Evolutionary conservation across 2,329 filamentous ascomycete species (phyloP).

Genomic region (Ophiocordyceps unilateralis): DNA sequence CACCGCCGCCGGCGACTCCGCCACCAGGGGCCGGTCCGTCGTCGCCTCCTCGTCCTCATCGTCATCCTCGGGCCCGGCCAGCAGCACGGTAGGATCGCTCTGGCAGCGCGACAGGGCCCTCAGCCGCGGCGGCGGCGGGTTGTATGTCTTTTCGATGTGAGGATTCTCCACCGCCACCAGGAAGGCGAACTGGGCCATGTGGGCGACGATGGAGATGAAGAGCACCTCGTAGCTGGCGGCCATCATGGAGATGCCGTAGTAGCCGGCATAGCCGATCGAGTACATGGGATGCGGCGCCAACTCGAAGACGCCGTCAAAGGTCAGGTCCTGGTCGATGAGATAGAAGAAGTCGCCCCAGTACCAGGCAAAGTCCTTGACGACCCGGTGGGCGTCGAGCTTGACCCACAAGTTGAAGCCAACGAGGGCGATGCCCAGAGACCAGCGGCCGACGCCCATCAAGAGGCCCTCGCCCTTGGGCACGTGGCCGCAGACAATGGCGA

Average conservation of each 20-base stretch:
- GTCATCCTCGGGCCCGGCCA: constrained; percentile 8
- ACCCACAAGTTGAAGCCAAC: constrained; percentile 97
- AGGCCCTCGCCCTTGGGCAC: constrained; percentile 56
- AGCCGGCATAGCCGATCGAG: constrained; percentile 92
- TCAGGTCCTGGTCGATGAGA: constrained; percentile 91
- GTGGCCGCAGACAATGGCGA: constrained; percentile 74
- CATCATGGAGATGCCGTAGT: constrained; percentile 97
- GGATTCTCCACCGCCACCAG: constrained; percentile 85
- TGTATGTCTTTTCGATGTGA: constrained; percentile 96
- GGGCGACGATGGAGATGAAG: constrained; percentile 89
- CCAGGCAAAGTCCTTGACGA: constrained; percentile 98
- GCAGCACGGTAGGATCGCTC: constrained; percentile 11
- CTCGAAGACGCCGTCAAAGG: constrained; percentile 96
- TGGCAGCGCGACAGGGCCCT: constrained; percentile 20
- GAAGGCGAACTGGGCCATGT: constrained; percentile 88
- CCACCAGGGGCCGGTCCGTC: not conserved
- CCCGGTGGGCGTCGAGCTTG: constrained; percentile 90
- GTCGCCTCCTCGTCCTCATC: not conserved
- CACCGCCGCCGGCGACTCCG: constrained; percentile 41
- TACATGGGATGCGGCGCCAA: constrained; percentile 99
- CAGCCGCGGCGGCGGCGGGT: constrained; percentile 63
- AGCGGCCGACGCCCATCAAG: constrained; percentile 54
- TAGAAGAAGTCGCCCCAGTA: constrained; percentile 99
- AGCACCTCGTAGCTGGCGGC: constrained; percentile 94
- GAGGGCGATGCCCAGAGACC: constrained; percentile 59